Evolutionary conservation across 2,329 filamentous ascomycete genomes (phyloP).

Genomic region (Calonectria pseudoturangicola): DNA sequence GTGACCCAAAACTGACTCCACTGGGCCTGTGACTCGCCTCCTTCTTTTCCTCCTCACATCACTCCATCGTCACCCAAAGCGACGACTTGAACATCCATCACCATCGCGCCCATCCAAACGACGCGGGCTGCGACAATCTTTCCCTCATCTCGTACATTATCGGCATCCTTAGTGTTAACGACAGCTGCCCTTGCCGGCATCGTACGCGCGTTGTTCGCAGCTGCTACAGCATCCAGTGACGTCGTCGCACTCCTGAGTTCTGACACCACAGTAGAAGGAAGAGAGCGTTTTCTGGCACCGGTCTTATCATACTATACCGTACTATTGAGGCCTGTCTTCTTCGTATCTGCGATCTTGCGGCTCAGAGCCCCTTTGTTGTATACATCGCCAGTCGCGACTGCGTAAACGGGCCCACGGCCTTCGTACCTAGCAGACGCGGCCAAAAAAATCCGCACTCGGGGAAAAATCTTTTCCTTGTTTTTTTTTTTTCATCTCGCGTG

Average conservation of each 20-base stretch:
- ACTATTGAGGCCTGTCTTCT: slow-evolving; percentile 53
- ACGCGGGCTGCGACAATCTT: slow-evolving; percentile 34
- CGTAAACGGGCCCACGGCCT: slow-evolving; percentile 53
- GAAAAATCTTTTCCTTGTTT: slow-evolving; percentile 29
- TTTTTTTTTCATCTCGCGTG: slow-evolving; percentile 44
- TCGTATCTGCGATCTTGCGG: slow-evolving; percentile 49
- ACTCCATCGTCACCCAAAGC: slow-evolving; percentile 45
- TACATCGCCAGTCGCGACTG: slow-evolving; percentile 53
- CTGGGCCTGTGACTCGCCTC: slow-evolving; percentile 45
- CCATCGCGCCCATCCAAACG: slow-evolving; percentile 46
- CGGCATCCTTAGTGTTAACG: slow-evolving; percentile 46
- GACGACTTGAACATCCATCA: slow-evolving; percentile 44
- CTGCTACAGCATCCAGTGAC: slow-evolving; percentile 51
- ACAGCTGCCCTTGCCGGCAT: slow-evolving; percentile 41
- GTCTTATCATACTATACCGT: slow-evolving; percentile 51
- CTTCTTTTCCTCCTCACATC: slow-evolving; percentile 41
- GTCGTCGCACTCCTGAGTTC: slow-evolving; percentile 48
- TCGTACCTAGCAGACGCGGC: slow-evolving; percentile 49
- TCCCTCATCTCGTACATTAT: slow-evolving; percentile 42
- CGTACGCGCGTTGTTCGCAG: slow-evolving; percentile 42
- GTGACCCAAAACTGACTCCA: slow-evolving; percentile 49
- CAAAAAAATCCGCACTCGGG: slow-evolving; percentile 42
- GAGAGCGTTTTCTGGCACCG: slow-evolving; percentile 50
- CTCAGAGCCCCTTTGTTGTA: slow-evolving; percentile 49
- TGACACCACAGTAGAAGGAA: slow-evolving; percentile 56